Base-by-base conservation (phyloP, 2,329 filamentous ascomycete genomes). In the Ophiocordyceps sinensis region DNA sequence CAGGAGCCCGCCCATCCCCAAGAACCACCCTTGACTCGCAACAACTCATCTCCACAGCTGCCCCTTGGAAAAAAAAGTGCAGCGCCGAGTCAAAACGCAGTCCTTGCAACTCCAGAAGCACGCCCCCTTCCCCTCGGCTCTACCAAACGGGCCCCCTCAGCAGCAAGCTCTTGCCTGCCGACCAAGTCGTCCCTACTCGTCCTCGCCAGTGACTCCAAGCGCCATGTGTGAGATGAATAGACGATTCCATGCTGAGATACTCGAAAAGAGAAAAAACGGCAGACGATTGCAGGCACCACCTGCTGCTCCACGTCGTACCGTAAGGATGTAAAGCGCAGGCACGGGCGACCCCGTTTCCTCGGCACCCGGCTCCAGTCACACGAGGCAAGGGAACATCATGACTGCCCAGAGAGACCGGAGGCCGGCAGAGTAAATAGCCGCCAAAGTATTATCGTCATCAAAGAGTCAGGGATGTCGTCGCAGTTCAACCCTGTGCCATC, bases 151-250 rank as follows among this genome's bases (percentile, higher is more conserved):
- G 26, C 12, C 39, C 10, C 44, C 48, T 48, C 40, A 45, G 49
- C 53, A 53, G 51, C 54, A 57, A 59, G 60, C 59, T 59, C 58
- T 57, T 54, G 51, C 54, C 51, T 48, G 50, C 50, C 52, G 58
- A 59, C 56, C 59, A 54, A 10, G 14, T 28, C 26, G 5, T 15
- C 32, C 26, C 8, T 10, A 53, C 55, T 55, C 55, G 2, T 51
- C 58, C 57, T 56, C 54, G 52, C 58, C 58, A 51, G 47, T 51
- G 53, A 64, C 62, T 63, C 61, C 61, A 50, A 61, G 59, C 62
- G 61, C 62, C 61, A 47, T 59, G 55, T 59, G 53, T 57, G 53
- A 62, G 54, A 54, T 51, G 51, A 57, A 53, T 49, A 57, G 51
- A 57, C 45, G 41, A 49, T 49, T 47, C 45, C 47, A 52, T 61